These are phyloP conservation scores for Xylaria venustula DNA, from an alignment of 495 filamentous ascomycete species.

Conservation along the genomic window DNA sequence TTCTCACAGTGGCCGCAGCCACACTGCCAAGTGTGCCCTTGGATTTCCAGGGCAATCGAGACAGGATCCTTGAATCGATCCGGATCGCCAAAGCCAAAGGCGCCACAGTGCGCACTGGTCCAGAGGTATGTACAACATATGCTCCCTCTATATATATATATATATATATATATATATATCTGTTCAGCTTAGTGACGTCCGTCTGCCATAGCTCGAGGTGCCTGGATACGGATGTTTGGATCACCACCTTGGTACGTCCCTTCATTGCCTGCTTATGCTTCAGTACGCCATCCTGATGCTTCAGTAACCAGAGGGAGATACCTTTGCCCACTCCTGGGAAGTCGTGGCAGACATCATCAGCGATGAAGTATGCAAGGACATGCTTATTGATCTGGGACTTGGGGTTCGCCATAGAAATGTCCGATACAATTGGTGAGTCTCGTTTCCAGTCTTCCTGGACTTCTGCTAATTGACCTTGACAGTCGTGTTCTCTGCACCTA, in stretches of 20 bases:
- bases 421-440: slow-evolving; percentile 70
- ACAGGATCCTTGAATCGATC: slow-evolving; percentile 67
- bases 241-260: slow-evolving; percentile 41
- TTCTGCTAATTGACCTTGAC: too few species aligned
- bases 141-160: too few species aligned
- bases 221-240: slow-evolving; percentile 64
- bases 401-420: slow-evolving; percentile 57
- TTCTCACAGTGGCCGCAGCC: slow-evolving; percentile 17
- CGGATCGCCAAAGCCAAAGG: slow-evolving; percentile 59
- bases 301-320: slow-evolving; percentile 23
- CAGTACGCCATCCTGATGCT: neutral
- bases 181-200: too few species aligned
- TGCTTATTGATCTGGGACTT: slow-evolving; percentile 69
- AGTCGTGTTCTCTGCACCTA: slow-evolving; percentile 61
- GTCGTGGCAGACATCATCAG: slow-evolving; percentile 59
- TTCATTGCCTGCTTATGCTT: slow-evolving; percentile 31
- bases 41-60: slow-evolving; percentile 67
- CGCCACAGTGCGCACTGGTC: slow-evolving; percentile 64
- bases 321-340: slow-evolving; percentile 67
- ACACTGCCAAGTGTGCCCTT: slow-evolving; percentile 36
- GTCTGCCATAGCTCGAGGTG: slow-evolving; percentile 12
- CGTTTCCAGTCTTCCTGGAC: too few species aligned
- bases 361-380: slow-evolving; percentile 61
- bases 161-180: too few species aligned
- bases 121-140: slow-evolving; percentile 28